Evolutionary conservation across 192 early-diverging fungal genomes (phyloP).

Genomic region (Entrophospora sp.): DNA sequence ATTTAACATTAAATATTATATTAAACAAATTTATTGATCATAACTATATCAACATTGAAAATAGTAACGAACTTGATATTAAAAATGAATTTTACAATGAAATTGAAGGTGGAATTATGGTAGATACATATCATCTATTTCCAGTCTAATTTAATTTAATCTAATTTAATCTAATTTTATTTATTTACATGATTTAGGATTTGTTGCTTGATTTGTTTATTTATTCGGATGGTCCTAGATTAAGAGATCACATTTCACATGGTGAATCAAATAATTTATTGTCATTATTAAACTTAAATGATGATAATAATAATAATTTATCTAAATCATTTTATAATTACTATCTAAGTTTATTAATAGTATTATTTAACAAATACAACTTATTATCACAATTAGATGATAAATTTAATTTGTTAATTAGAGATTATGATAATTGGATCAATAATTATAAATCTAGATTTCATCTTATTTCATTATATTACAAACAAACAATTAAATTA

Average conservation of each 20-base stretch:
- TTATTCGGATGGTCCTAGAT: slow-evolving; percentile 7
- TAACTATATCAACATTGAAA: neutral
- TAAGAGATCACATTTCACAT: slow-evolving; percentile 18
- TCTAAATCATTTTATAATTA: neutral
- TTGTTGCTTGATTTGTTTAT: slow-evolving; percentile 21
- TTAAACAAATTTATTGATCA: neutral
- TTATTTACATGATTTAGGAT: neutral
- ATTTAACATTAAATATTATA: slow-evolving; percentile 20
- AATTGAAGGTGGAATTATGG: slow-evolving; percentile 16
- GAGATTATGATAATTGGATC: slow-evolving; percentile 10
- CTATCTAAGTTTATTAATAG: slow-evolving; percentile 4
- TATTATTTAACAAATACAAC: slow-evolving; percentile 9
- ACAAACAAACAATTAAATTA: neutral
- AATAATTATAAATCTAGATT: slow-evolving; percentile 6
- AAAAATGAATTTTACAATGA: slow-evolving; percentile 11
- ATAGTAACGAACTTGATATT: neutral
- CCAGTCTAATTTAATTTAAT: too few relatives aligned
- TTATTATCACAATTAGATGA: neutral
- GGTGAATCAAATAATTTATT: slow-evolving; percentile 17
- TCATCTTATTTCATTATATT: slow-evolving; percentile 3
- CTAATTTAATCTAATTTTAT: too few relatives aligned
- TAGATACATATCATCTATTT: too few relatives aligned
- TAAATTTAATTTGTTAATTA: too few relatives aligned
- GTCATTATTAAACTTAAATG: neutral
- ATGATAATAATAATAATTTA: too few relatives aligned